Conservation (phyloP, 1,139 yeast species). For the Protomyces inundatus region DNA sequence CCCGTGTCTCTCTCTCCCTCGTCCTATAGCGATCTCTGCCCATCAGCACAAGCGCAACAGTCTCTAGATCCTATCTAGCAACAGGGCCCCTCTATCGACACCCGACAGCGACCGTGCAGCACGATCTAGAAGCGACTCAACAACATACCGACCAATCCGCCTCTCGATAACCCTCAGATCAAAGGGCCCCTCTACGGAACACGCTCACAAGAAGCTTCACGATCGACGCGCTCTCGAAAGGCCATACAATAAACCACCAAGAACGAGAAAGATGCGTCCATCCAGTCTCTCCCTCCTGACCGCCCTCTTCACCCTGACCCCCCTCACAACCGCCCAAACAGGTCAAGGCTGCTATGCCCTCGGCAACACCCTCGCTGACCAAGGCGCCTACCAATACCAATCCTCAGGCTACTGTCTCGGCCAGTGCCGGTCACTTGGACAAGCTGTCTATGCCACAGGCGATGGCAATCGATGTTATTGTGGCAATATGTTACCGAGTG, state of each 20-base stretch:
- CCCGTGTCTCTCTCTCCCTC: too few species aligned
- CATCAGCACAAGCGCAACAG: too few species aligned
- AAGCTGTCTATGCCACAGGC: slow-evolving; percentile 55
- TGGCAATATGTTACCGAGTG: slow-evolving; percentile 51
- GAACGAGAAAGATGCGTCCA: not conserved
- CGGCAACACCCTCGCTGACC: slow-evolving; percentile 19
- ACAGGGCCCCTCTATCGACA: too few species aligned
- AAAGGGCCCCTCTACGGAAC: not conserved
- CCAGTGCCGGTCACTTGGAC: slow-evolving; percentile 33
- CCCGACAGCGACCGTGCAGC: too few species aligned
- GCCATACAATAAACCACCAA: not conserved
- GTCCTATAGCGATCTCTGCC: too few species aligned
- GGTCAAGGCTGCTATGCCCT: slow-evolving; percentile 10
- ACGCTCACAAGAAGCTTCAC: too few species aligned
- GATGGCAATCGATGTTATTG: slow-evolving; percentile 62
- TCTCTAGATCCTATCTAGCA: too few species aligned
- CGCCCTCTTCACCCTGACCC: not conserved
- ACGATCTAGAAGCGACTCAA: not conserved
- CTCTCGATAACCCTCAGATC: not conserved
- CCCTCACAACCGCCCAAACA: not conserved
- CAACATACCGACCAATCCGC: not conserved
- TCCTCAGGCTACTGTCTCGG: slow-evolving; percentile 29
- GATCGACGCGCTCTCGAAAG: too few species aligned
- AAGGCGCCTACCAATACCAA: slow-evolving; percentile 30
- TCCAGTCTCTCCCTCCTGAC: not conserved